phyloP scores from a whole-genome alignment of 345 rosid genomes.

The Pelargonium nanum region DNA sequence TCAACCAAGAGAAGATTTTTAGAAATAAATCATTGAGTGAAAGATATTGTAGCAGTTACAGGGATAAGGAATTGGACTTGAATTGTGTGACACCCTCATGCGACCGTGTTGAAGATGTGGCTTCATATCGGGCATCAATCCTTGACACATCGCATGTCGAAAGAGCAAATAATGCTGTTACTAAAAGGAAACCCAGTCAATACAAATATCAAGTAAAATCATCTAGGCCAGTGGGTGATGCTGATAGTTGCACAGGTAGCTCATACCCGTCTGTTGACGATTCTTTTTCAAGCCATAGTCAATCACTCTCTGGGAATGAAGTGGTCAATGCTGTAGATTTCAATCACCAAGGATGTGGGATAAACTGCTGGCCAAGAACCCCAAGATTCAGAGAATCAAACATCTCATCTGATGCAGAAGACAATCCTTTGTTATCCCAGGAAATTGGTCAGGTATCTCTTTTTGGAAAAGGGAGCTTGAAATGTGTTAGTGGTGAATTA shows the following conservation, averaged over 20 bases:
- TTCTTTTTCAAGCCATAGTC: slow-evolving; percentile 35
- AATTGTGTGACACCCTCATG: slow-evolving; percentile 19
- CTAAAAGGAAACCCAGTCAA: slow-evolving; percentile 18
- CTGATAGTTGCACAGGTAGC: slow-evolving; percentile 42
- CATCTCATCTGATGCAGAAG: slow-evolving; percentile 57
- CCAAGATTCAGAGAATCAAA: slow-evolving; percentile 58
- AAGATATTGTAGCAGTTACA: slow-evolving; percentile 17
- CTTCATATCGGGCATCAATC: slow-evolving; percentile 30
- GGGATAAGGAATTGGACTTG: slow-evolving; percentile 26
- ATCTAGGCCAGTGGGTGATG: slow-evolving; percentile 37
- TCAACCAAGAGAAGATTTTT: slow-evolving; percentile 17
- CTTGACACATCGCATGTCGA: slow-evolving; percentile 25
- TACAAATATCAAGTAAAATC: slow-evolving; percentile 20
- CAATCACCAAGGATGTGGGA: slow-evolving; percentile 48
- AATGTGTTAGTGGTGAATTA: slow-evolving; percentile 20
- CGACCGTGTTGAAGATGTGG: slow-evolving; percentile 36
- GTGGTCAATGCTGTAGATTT: slow-evolving; percentile 30
- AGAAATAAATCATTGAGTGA: slow-evolving; percentile 19
- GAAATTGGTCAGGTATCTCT: slow-evolving; percentile 21
- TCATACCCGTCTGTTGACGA: slow-evolving; percentile 39
- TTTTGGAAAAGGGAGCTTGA: slow-evolving; percentile 22
- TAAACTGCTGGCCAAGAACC: slow-evolving; percentile 79
- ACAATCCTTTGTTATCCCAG: slow-evolving; percentile 46
- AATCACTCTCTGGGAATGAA: slow-evolving; percentile 38
- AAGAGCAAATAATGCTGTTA: slow-evolving; percentile 13